Evolutionary conservation across 140 eudicot genomes (phyloP).

Genomic region (Bidens hawaiensis): DNA sequence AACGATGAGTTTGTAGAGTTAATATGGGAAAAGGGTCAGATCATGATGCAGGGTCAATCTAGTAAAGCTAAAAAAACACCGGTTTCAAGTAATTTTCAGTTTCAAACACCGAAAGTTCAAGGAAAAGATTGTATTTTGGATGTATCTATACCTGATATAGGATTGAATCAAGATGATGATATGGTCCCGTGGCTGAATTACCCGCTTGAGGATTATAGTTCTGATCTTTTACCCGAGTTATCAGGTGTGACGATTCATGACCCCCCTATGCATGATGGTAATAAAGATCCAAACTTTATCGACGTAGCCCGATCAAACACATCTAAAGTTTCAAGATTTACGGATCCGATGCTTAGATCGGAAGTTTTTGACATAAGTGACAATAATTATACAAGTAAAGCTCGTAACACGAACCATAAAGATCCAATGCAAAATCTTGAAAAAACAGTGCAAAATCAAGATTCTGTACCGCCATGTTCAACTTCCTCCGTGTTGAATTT

Average conservation of each 20-base stretch:
- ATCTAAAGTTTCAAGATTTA: constrained; percentile 30
- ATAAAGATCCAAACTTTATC: constrained; percentile 31
- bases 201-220: constrained; percentile 54
- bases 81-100: constrained; percentile 38
- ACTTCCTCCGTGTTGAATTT: constrained; percentile 49
- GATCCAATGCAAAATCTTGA: background rate
- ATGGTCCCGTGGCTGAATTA: constrained; percentile 75
- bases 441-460: background rate
- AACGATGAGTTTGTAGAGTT: constrained; percentile 70
- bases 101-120: constrained; percentile 32
- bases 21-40: constrained; percentile 89
- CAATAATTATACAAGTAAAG: constrained; percentile 22
- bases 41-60: constrained; percentile 84
- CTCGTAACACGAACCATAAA: background rate
- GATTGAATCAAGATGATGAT: constrained; percentile 65
- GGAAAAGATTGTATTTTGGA: constrained; percentile 43
- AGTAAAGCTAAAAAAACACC: constrained; percentile 50
- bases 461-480: background rate
- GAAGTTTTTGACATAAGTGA: constrained; percentile 45
- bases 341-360: constrained; percentile 30
- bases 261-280: constrained; percentile 29
- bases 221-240: constrained; percentile 61
- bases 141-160: constrained; percentile 46
- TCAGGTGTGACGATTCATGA: constrained; percentile 71
- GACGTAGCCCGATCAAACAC: background rate